Evolutionary conservation across 352 stramenopile genomes (phyloP).

Genomic region (Pythium aquatile): DNA sequence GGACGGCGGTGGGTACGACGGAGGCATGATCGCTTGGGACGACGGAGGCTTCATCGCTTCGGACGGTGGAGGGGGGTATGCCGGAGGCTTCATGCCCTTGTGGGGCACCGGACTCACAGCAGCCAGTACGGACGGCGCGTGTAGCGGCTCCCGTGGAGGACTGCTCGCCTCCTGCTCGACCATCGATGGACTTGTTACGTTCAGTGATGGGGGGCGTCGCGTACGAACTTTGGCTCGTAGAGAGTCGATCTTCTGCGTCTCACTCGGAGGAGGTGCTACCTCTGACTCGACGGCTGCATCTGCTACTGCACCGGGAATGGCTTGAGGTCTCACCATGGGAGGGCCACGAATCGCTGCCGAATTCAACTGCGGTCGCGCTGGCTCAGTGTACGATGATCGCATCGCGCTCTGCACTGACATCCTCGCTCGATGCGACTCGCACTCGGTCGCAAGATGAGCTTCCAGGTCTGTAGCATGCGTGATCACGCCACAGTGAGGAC

Average conservation of each 20-base stretch:
- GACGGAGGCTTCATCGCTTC: not conserved
- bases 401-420: conserved; percentile 28
- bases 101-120: conserved; percentile 15
- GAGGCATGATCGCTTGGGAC: no score
- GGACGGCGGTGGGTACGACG: no score
- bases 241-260: conserved; percentile 33
- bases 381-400: conserved; percentile 20
- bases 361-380: conserved; percentile 24
- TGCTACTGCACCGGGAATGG: conserved; percentile 11
- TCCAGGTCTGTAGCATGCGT: conserved; percentile 45
- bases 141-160: conserved; percentile 9
- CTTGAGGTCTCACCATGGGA: conserved; percentile 9
- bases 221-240: conserved; percentile 51
- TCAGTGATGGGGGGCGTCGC: conserved; percentile 17
- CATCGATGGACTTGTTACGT: not conserved
- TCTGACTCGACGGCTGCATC: not conserved
- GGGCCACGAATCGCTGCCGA: conserved; percentile 30
- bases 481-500: conserved; percentile 35
- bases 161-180: conserved; percentile 1
- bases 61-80: conserved; percentile 2
- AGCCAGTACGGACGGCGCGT: conserved; percentile 10
- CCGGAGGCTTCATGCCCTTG: not conserved
- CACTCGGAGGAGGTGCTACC: not conserved
- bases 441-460: conserved; percentile 40
- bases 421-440: conserved; percentile 33